Evolutionary conservation across 2,329 filamentous ascomycete species (phyloP).

Genomic region (Nothophaeocryptopus gaeumannii): DNA sequence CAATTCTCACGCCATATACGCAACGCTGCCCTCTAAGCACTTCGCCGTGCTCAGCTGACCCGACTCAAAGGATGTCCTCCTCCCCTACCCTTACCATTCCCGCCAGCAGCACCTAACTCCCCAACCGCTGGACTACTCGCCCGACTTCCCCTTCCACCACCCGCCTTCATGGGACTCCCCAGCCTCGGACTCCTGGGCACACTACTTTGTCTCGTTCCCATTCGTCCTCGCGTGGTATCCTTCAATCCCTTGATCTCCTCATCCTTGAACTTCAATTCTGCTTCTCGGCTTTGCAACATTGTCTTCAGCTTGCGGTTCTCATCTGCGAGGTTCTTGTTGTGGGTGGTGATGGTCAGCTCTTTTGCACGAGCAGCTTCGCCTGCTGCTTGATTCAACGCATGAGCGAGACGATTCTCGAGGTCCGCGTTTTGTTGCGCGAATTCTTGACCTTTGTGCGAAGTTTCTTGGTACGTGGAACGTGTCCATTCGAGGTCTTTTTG

Average conservation of each 20-base stretch:
- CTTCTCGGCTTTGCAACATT: constrained; percentile 29
- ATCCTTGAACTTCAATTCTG: constrained; percentile 31
- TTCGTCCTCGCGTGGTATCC: constrained; percentile 33
- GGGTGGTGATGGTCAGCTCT: constrained; percentile 25
- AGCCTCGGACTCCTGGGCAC: constrained; percentile 37
- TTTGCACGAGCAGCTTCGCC: constrained; percentile 29
- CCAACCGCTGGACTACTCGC: constrained; percentile 32
- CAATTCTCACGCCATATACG: too few relatives aligned
- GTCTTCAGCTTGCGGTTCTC: constrained; percentile 31
- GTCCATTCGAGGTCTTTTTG: constrained; percentile 57
- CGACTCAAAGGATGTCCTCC: constrained; percentile 25
- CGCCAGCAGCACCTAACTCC: constrained; percentile 18
- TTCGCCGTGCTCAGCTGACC: too few relatives aligned
- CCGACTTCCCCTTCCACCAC: constrained; percentile 24
- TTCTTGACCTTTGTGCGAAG: constrained; percentile 49
- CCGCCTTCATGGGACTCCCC: constrained; percentile 30
- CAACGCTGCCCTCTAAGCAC: too few relatives aligned
- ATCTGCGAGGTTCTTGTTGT: constrained; percentile 21
- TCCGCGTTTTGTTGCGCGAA: constrained; percentile 49
- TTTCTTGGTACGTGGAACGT: constrained; percentile 58
- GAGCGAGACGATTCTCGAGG: constrained; percentile 40
- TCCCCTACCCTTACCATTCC: constrained; percentile 7
- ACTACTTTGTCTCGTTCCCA: constrained; percentile 37
- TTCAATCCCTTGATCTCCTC: constrained; percentile 36
- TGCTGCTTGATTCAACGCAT: constrained; percentile 26